phyloP scores from a whole-genome alignment of 2,329 filamentous ascomycete genomes.

The Macroventuria anomochaeta region DNA sequence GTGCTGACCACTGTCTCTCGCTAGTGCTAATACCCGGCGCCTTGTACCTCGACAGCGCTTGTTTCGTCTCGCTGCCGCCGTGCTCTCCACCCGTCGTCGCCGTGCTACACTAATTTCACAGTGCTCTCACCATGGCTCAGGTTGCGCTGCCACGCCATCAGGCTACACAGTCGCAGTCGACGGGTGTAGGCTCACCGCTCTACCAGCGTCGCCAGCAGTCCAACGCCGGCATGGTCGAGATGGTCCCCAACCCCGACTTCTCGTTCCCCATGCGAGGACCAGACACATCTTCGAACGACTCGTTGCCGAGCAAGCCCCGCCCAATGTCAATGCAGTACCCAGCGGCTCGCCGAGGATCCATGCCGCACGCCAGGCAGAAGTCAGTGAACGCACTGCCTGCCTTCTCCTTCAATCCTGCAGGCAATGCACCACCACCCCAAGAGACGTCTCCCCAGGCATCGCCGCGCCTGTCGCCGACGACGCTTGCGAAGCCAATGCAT shows the following conservation, averaged over 20 bases:
- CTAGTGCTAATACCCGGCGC: conserved; percentile 41
- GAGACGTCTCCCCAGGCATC: conserved; percentile 48
- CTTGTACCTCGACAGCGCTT: conserved; percentile 48
- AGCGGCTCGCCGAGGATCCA: conserved; percentile 41
- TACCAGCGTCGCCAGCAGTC: conserved; percentile 45
- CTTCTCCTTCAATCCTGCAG: conserved; percentile 58
- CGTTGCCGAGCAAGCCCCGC: conserved; percentile 44
- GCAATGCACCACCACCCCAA: conserved; percentile 40
- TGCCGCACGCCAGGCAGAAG: conserved; percentile 47
- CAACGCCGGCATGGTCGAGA: conserved; percentile 49
- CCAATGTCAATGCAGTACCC: conserved; percentile 50
- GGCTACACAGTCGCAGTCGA: conserved; percentile 48
- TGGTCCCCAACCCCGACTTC: conserved; percentile 57
- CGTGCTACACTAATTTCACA: conserved; percentile 23
- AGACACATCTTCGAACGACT: conserved; percentile 33
- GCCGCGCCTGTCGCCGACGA: conserved; percentile 46
- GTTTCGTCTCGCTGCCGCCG: conserved; percentile 48
- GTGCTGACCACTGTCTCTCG: conserved; percentile 39
- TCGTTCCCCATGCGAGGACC: conserved; percentile 54
- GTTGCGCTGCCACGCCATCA: conserved; percentile 50
- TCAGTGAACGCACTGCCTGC: conserved; percentile 55
- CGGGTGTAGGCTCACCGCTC: conserved; percentile 44
- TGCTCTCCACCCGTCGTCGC: conserved; percentile 35
- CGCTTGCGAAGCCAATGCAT: conserved; percentile 63
- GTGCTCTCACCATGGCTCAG: conserved; percentile 45